Evolutionary conservation across 306 rosid species (phyloP).

Genomic region (Cucumis hystrix): DNA sequence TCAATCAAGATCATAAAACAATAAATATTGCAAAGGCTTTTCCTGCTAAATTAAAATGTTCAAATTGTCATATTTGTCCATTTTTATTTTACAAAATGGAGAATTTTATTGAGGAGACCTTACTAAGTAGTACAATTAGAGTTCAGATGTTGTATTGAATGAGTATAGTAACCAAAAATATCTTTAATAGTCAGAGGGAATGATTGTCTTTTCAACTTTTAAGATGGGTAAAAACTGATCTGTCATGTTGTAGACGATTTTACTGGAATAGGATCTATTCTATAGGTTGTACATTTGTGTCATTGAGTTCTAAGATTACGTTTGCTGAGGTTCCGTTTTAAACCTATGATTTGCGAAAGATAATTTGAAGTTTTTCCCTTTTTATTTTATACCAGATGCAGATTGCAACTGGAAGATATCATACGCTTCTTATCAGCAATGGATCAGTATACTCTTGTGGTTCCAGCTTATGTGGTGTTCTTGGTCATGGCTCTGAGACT

Average conservation of each 20-base stretch:
- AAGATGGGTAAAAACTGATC: neutral
- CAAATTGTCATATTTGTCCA: neutral
- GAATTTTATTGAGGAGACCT: neutral
- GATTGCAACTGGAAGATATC: slow-evolving; percentile 73
- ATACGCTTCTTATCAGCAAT: slow-evolving; percentile 63
- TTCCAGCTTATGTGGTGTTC: slow-evolving; percentile 78
- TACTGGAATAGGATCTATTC: too few relatives aligned
- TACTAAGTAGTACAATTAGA: neutral
- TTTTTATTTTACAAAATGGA: neutral
- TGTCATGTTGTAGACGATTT: neutral
- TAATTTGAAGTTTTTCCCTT: slow-evolving; percentile 11
- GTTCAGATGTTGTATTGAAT: neutral
- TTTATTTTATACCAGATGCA: slow-evolving; percentile 60
- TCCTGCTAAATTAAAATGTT: neutral
- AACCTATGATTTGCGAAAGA: neutral
- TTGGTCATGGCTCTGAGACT: slow-evolving; percentile 80
- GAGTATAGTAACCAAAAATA: neutral
- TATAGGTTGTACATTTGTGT: too few relatives aligned
- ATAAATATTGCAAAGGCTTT: neutral
- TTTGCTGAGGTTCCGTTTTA: neutral
- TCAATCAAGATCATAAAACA: neutral
- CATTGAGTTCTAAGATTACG: neutral
- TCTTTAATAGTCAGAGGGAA: neutral
- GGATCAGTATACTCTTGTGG: slow-evolving; percentile 83
- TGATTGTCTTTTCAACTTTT: neutral